Percentiles rank a stretch among this genome's conserved stretches.
Evolutionary conservation across 306 rosid species (phyloP).

Genomic region (Ziziphus jujuba): DNA sequence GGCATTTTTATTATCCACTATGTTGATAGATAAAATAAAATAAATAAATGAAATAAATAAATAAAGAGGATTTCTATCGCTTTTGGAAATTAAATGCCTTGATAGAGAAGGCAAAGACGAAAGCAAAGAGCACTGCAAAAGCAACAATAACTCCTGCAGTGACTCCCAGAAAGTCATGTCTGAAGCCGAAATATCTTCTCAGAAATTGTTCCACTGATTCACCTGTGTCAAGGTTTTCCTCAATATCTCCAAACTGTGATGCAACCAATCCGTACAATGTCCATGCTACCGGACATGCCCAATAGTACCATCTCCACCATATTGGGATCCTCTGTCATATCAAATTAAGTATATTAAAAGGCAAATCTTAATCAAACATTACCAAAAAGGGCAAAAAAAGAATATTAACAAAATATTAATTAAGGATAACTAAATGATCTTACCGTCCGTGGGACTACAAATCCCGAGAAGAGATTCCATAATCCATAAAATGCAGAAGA

Average conservation of each 20-base stretch:
- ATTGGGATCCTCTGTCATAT: constrained; percentile 57
- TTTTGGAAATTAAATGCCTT: constrained; percentile 40
- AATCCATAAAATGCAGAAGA: constrained; percentile 63
- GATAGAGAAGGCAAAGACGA: constrained; percentile 40
- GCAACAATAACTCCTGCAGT: constrained; percentile 30
- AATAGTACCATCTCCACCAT: constrained; percentile 88
- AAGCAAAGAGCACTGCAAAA: constrained; percentile 31
- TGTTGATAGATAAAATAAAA: no score
- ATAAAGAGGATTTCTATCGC: constrained; percentile 15
- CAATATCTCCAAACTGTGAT: constrained; percentile 53
- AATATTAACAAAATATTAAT: no score
- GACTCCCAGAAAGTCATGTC: constrained; percentile 37
- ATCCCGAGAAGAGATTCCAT: constrained; percentile 89
- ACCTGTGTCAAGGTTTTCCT: neutral
- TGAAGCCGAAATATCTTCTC: constrained; percentile 31
- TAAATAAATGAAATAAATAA: no score
- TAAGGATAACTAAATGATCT: constrained; percentile 25
- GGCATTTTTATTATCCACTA: no score
- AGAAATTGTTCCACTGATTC: constrained; percentile 28
- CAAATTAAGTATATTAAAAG: neutral
- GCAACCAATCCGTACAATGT: constrained; percentile 60
- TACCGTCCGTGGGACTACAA: constrained; percentile 61
- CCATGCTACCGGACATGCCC: constrained; percentile 73
- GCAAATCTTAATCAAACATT: no score
- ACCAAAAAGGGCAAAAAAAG: no score